phyloP scores from a whole-genome alignment of 306 rosid genomes.

The Gastrolobium villosum region DNA sequence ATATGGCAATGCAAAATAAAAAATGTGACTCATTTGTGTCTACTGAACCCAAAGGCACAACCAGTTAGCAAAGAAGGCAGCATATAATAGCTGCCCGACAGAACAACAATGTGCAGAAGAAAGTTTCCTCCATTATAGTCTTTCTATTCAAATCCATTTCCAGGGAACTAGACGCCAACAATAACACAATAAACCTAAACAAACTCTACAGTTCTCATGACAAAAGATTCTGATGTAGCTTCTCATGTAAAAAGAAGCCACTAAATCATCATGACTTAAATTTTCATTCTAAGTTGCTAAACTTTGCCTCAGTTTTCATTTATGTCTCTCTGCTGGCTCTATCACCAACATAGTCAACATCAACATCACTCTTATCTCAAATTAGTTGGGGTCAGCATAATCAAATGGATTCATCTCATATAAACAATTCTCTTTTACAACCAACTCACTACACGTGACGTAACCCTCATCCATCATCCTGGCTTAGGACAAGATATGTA shows the following conservation, averaged over 20 bases:
- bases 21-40: conserved; percentile 1
- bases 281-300: not conserved
- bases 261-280: not conserved
- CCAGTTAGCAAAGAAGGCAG: not conserved
- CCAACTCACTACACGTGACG: too few species aligned
- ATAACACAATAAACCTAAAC: not conserved
- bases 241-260: not conserved
- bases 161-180: conserved; percentile 22
- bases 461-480: too few species aligned
- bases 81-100: not conserved
- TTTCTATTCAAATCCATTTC: not conserved
- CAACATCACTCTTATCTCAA: too few species aligned
- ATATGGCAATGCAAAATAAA: not conserved
- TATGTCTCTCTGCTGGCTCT: not conserved
- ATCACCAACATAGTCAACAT: not conserved
- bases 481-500: too few species aligned
- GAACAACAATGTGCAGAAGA: not conserved
- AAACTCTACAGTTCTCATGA: not conserved
- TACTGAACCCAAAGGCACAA: conserved; percentile 6
- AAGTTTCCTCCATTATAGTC: not conserved
- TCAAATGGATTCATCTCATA: too few species aligned
- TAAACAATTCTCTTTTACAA: too few species aligned
- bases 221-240: not conserved
- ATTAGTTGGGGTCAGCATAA: too few species aligned
- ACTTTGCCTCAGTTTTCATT: not conserved